Evolutionary conservation across 2,329 filamentous ascomycete species (phyloP).

Genomic region (Cladosporium sp.): DNA sequence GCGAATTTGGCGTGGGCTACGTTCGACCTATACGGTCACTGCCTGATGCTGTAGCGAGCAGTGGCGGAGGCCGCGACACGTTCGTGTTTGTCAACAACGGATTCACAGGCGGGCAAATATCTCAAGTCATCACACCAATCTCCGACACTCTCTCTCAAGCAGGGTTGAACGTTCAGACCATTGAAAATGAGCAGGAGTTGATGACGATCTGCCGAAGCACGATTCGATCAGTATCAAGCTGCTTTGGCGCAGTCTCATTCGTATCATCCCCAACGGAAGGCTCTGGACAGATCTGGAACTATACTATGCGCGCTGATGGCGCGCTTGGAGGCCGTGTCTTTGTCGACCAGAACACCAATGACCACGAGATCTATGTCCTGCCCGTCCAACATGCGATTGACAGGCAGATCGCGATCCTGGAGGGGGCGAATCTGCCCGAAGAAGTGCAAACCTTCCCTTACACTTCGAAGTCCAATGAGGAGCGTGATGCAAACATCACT

Average conservation of each 20-base stretch:
- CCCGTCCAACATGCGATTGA: slow-evolving; percentile 78
- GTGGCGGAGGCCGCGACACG: slow-evolving; percentile 56
- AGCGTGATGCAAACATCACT: slow-evolving; percentile 61
- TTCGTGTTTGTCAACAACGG: slow-evolving; percentile 77
- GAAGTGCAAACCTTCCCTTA: slow-evolving; percentile 63
- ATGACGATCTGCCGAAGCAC: slow-evolving; percentile 54
- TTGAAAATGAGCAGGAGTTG: slow-evolving; percentile 53
- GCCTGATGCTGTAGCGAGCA: slow-evolving; percentile 53
- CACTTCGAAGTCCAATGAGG: slow-evolving; percentile 62
- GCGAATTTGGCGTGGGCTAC: slow-evolving; percentile 65
- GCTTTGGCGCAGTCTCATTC: slow-evolving; percentile 70
- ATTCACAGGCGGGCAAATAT: slow-evolving; percentile 60
- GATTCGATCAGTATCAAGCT: slow-evolving; percentile 57
- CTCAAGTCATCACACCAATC: slow-evolving; percentile 60
- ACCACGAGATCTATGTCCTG: slow-evolving; percentile 68
- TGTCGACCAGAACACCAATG: slow-evolving; percentile 60
- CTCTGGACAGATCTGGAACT: slow-evolving; percentile 67
- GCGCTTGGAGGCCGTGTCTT: slow-evolving; percentile 60
- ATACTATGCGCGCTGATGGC: slow-evolving; percentile 72
- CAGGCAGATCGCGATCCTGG: slow-evolving; percentile 57
- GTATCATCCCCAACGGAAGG: slow-evolving; percentile 69
- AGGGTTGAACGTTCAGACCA: slow-evolving; percentile 50
- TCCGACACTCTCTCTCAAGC: slow-evolving; percentile 50
- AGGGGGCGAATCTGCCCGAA: slow-evolving; percentile 36
- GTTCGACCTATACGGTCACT: slow-evolving; percentile 58